These are phyloP conservation scores for Pseudozyma thailandica DNA, from an alignment of 1,284 basidiomycete species.

Conservation along the genomic window DNA sequence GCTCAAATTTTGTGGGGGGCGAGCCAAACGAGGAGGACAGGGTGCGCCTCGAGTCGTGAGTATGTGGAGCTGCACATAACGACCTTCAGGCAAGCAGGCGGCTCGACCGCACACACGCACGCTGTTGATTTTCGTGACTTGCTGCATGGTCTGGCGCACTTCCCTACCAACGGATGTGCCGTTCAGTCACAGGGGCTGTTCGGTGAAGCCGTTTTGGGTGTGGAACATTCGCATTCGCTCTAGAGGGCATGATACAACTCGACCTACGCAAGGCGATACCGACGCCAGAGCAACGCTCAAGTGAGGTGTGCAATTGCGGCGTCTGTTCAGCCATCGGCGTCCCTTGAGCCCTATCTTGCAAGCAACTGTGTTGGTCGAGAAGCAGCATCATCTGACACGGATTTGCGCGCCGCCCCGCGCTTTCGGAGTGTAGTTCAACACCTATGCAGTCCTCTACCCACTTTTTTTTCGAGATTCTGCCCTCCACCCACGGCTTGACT, in stretches of 20 bases:
- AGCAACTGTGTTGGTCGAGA: background rate
- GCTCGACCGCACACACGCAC: constrained; percentile 9
- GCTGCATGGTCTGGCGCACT: constrained; percentile 26
- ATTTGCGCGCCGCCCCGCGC: constrained; percentile 19
- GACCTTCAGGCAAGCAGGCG: no score
- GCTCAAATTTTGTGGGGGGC: background rate
- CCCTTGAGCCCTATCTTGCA: background rate
- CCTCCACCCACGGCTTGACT: constrained; percentile 33
- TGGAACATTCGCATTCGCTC: constrained; percentile 22
- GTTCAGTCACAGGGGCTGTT: constrained; percentile 10
- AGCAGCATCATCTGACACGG: constrained; percentile 47
- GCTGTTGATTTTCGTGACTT: background rate
- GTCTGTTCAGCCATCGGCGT: background rate
- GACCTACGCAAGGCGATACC: background rate
- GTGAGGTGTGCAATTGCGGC: background rate
- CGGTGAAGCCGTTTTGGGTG: background rate
- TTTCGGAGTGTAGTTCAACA: constrained; percentile 7
- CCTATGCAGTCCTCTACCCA: constrained; percentile 3
- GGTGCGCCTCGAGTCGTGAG: background rate
- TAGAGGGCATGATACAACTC: constrained; percentile 5
- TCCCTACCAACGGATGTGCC: constrained; percentile 18
- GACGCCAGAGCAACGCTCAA: background rate
- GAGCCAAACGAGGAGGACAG: background rate
- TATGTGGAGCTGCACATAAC: constrained; percentile 7
- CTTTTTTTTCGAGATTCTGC: constrained; percentile 4